These are phyloP conservation scores for Pharnaceum exiguum DNA, from an alignment of 148 eudicot species.

Conservation along the genomic window DNA sequence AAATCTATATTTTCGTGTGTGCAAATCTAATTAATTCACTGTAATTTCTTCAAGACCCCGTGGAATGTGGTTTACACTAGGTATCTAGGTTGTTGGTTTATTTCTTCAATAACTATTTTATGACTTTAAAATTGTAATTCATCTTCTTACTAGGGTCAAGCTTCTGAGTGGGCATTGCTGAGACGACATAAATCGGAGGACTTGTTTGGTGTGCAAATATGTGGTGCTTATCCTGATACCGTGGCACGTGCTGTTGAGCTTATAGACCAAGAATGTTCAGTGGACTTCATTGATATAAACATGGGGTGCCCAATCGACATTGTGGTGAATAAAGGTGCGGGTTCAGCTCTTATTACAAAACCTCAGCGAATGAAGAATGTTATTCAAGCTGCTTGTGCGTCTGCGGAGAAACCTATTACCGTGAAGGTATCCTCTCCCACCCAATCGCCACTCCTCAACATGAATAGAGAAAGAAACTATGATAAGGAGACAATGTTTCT, in stretches of 20 bases:
- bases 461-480: too few relatives aligned
- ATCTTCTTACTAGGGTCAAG: slow-evolving; percentile 62
- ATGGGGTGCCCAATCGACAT: slow-evolving; percentile 99
- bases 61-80: too few relatives aligned
- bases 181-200: slow-evolving; percentile 92
- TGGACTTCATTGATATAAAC: slow-evolving; percentile 93
- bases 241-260: slow-evolving; percentile 93
- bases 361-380: slow-evolving; percentile 89
- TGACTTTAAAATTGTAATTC: not conserved
- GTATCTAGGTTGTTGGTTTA: too few relatives aligned
- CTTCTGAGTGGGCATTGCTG: slow-evolving; percentile 98
- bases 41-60: too few relatives aligned
- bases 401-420: slow-evolving; percentile 76
- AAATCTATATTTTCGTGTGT: too few relatives aligned
- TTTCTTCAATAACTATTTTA: too few relatives aligned
- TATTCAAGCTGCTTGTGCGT: slow-evolving; percentile 61
- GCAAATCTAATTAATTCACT: too few relatives aligned
- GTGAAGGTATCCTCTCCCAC: slow-evolving; percentile 53
- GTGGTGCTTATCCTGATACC: slow-evolving; percentile 98
- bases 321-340: slow-evolving; percentile 94
- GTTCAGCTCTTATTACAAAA: slow-evolving; percentile 91
- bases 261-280: slow-evolving; percentile 79
- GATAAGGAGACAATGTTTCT: too few relatives aligned
- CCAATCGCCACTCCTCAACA: too few relatives aligned
- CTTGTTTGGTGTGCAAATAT: slow-evolving; percentile 95